Base-by-base conservation (phyloP, 1,139 yeast species). In the Candida dubliniensis region DNA sequence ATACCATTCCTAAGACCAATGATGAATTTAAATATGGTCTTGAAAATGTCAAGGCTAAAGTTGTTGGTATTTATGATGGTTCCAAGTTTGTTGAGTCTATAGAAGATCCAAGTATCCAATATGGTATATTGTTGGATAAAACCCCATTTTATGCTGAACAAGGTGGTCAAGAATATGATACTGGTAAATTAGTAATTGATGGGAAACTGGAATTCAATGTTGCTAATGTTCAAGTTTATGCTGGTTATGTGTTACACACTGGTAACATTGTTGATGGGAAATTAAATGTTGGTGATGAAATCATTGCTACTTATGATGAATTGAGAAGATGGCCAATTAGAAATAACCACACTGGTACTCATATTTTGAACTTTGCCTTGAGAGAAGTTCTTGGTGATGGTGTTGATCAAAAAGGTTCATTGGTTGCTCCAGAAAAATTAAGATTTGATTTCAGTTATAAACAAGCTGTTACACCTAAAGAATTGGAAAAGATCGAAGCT, bases 311-410 rank as follows among this genome's bases (percentile, higher is more conserved):
- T 44, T 90, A 84, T 61, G 96, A 93, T 59, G 97, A 89, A 62
- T 76, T 86, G 57, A 87, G 99, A 66, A 87, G 99, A 72, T 86
- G 93, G 88, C 96, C 97, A 50, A 84, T 95, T 56, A 86, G 96
- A 74, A 90, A 91, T 72, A 93, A 93, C 76, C 99, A 93, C 70
- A 93, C 99, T 34, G 98, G 97, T 74, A 93, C 99, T 11, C 99
- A 93, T 63, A 83, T 93, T 42, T 81, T 93, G 60, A 93, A 93
- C 70, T 87, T 74, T 61, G 98, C 96, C 36, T 76, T 93, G 54
- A 81, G 93, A 61, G 87, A 84, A 59, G 89, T 86, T 33, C 73
- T 93, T 43, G 99, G 98, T 50, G 89, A 85, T 52, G 82, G 82
- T 37, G 84, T 93, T 49, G 96, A 90, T 60, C 99, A 93, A 74